Conservation (phyloP, 1,139 yeast genomes). For the Geotrichum aggregatum region DNA sequence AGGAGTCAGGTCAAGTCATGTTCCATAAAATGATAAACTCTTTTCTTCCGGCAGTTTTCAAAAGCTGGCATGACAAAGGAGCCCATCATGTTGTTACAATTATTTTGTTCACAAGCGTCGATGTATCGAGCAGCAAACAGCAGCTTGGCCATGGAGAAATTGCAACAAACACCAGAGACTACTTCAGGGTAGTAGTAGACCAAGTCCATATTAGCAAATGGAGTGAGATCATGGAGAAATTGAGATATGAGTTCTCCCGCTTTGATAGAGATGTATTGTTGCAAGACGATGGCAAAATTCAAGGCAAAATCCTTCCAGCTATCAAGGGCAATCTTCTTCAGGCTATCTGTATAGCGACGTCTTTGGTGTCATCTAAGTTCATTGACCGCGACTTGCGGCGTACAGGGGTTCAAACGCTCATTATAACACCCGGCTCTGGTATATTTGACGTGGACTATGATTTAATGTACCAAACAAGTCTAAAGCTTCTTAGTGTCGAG, state of each 20-base stretch:
- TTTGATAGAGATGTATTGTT: slow-evolving; percentile 70
- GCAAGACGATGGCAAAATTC: slow-evolving; percentile 40
- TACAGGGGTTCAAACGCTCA: slow-evolving; percentile 77
- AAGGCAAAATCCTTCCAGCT: slow-evolving; percentile 61
- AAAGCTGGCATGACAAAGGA: slow-evolving; percentile 78
- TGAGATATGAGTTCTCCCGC: slow-evolving; percentile 78
- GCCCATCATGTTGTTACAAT: slow-evolving; percentile 91
- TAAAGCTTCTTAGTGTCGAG: slow-evolving; percentile 70
- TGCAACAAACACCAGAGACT: slow-evolving; percentile 66
- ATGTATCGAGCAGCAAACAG: slow-evolving; percentile 43
- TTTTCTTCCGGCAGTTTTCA: slow-evolving; percentile 81
- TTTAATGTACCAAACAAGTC: slow-evolving; percentile 68
- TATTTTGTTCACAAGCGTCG: slow-evolving; percentile 80
- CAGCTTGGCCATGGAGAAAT: slow-evolving; percentile 59
- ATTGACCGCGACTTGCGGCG: slow-evolving; percentile 82
- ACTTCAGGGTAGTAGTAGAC: slow-evolving; percentile 90
- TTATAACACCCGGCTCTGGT: slow-evolving; percentile 91
- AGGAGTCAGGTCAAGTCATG: slow-evolving; percentile 90
- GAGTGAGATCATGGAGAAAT: slow-evolving; percentile 86
- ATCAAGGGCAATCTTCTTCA: slow-evolving; percentile 86
- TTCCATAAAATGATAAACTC: slow-evolving; percentile 90
- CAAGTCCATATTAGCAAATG: slow-evolving; percentile 80
- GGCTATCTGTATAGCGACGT: slow-evolving; percentile 78
- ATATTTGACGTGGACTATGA: slow-evolving; percentile 86
- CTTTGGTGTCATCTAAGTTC: slow-evolving; percentile 74